Evolutionary conservation across 306 rosid species (phyloP).

Genomic region (Ammopiptanthus mongolicus): DNA sequence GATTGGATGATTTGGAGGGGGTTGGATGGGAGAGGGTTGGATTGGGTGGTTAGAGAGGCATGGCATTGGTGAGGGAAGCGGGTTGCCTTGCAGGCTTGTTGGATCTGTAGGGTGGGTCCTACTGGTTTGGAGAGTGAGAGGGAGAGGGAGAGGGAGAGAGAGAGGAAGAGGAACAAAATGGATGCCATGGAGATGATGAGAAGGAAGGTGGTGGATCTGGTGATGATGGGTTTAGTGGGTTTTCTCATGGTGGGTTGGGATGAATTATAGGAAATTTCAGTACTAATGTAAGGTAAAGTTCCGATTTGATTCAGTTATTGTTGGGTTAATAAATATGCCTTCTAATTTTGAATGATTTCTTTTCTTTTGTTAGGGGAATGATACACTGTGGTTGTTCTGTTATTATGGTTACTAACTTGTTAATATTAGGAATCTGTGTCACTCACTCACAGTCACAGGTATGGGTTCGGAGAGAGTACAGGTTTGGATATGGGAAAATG

Average conservation of each 20-base stretch:
- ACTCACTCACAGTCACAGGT: too few relatives aligned
- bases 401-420: too few relatives aligned
- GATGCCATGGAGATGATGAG: slow-evolving; percentile 55
- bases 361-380: too few relatives aligned
- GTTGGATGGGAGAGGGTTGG: slow-evolving; percentile 14
- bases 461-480: too few relatives aligned
- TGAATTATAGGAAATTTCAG: not conserved
- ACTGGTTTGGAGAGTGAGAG: slow-evolving; percentile 21
- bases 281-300: not conserved
- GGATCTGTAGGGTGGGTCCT: not conserved
- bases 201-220: slow-evolving; percentile 34
- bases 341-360: not conserved
- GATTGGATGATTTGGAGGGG: slow-evolving; percentile 37
- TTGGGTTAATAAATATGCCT: not conserved
- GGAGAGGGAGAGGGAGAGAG: not conserved
- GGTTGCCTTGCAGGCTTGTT: slow-evolving; percentile 64
- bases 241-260: slow-evolving; percentile 25
- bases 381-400: too few relatives aligned
- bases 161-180: slow-evolving; percentile 30
- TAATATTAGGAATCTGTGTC: too few relatives aligned
- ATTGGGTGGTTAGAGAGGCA: slow-evolving; percentile 27
- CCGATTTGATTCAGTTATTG: not conserved
- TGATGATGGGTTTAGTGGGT: not conserved
- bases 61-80: slow-evolving; percentile 65
- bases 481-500: too few relatives aligned